These are phyloP conservation scores for Pyrus communis DNA, from an alignment of 306 rosid genomes.

Conservation along the genomic window DNA sequence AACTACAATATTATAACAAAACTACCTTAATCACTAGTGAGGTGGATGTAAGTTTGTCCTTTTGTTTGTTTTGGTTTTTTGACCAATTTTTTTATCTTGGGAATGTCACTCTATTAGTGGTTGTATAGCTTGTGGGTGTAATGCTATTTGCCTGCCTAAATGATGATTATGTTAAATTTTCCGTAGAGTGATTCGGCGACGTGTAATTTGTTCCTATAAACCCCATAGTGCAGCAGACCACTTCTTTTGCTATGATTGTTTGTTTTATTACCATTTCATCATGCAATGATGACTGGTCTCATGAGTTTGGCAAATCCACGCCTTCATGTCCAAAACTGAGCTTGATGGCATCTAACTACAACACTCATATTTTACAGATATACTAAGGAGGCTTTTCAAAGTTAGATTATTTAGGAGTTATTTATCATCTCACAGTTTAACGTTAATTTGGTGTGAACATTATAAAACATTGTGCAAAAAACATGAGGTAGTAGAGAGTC, in stretches of 20 bases:
- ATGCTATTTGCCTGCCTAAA: conserved; percentile 7
- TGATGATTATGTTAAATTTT: conserved; percentile 4
- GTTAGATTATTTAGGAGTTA: too few species aligned
- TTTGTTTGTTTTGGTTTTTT: background rate
- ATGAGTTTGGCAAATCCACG: too few species aligned
- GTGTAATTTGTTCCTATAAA: conserved; percentile 11
- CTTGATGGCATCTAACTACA: too few species aligned
- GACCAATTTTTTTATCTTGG: background rate
- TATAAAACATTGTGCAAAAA: too few species aligned
- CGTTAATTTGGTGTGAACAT: too few species aligned
- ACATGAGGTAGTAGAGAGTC: fast-evolving
- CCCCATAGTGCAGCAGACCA: conserved; percentile 23
- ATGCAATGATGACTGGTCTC: background rate
- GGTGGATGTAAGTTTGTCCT: background rate
- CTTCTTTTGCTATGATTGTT: conserved; percentile 5
- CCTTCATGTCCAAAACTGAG: too few species aligned
- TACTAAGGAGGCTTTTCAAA: too few species aligned
- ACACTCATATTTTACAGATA: too few species aligned
- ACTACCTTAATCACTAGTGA: background rate
- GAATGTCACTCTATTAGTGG: background rate
- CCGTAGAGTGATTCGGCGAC: background rate
- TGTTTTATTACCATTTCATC: conserved; percentile 1
- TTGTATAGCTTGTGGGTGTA: background rate
- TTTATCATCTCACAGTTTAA: too few species aligned
- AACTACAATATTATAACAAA: too few species aligned